A percentile compares a stretch with the other conserved stretches of the same genome.
These are phyloP conservation scores for Paramecium sonneborni DNA, from an alignment of 73 alveolate species.

Conservation along the genomic window DNA sequence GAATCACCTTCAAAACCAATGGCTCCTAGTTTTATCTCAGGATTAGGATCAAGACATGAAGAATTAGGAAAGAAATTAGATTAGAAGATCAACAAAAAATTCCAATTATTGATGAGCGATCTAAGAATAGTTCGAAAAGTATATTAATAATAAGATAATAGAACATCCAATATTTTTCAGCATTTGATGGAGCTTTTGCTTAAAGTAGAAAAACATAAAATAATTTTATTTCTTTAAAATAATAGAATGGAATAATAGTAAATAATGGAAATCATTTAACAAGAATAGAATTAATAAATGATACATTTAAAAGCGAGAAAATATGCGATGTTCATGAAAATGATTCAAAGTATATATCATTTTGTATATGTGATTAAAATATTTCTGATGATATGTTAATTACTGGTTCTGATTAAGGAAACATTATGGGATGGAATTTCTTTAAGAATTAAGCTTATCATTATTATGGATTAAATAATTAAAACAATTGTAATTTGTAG, in stretches of 20 bases:
- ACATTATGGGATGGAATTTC: constrained; percentile 29
- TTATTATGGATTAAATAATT: constrained; percentile 24
- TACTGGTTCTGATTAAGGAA: neutral
- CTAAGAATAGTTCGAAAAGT: constrained; percentile 34
- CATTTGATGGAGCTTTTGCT: constrained; percentile 25
- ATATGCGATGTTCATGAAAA: constrained; percentile 9
- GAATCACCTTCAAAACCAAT: neutral
- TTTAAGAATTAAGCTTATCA: neutral
- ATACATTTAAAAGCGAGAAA: neutral
- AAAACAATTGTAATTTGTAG: neutral
- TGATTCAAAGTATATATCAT: neutral
- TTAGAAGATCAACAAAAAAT: neutral
- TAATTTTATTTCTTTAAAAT: neutral
- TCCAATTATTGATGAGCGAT: neutral
- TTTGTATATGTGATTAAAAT: neutral
- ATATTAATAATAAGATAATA: neutral
- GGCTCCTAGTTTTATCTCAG: neutral
- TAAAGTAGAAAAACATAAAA: neutral
- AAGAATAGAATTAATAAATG: neutral
- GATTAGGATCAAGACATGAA: neutral
- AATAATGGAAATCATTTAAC: constrained; percentile 25
- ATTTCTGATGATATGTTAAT: neutral
- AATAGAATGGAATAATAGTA: neutral
- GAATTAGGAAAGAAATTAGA: neutral
- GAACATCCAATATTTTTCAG: constrained; percentile 25